Evolutionary conservation across 352 stramenopile species (phyloP).

Genomic region (Saprolegnia diclina): DNA sequence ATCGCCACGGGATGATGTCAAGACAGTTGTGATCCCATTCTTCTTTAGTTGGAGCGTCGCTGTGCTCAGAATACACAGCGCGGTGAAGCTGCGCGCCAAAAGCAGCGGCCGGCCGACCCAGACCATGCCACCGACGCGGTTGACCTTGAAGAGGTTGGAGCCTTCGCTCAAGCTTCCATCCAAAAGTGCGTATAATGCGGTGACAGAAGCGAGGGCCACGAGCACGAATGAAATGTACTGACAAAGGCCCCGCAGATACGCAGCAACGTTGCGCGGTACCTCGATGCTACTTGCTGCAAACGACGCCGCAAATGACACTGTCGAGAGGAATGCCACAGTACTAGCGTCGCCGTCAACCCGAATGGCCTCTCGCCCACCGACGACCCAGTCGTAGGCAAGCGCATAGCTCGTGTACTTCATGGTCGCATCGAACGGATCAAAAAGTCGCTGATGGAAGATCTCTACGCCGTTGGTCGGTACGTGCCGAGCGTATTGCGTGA

Average conservation of each 20-base stretch:
- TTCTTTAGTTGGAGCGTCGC: not conserved
- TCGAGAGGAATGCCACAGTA: not conserved
- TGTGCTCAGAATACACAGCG: conserved; percentile 10
- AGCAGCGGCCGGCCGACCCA: conserved; percentile 21
- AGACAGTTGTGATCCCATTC: not conserved
- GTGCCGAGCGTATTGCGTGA: not conserved
- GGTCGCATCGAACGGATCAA: not conserved
- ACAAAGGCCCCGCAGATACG: not conserved
- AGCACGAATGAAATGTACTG: conserved; percentile 8
- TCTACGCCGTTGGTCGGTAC: not conserved
- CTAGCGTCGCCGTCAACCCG: not conserved
- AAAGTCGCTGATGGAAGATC: not conserved
- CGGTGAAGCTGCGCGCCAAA: not conserved
- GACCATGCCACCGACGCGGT: conserved; percentile 16
- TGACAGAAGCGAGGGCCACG: not conserved
- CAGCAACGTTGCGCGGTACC: not conserved
- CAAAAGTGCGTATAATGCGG: not conserved
- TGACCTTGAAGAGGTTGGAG: conserved; percentile 6
- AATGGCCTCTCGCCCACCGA: conserved; percentile 1
- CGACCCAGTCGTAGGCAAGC: not conserved
- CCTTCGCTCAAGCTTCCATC: not conserved
- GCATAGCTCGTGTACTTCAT: not conserved
- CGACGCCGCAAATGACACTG: not conserved
- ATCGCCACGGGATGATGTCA: not conserved
- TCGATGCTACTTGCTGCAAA: not conserved